Conservation (phyloP, 345 rosid species). For the Clarkia xantiana region DNA sequence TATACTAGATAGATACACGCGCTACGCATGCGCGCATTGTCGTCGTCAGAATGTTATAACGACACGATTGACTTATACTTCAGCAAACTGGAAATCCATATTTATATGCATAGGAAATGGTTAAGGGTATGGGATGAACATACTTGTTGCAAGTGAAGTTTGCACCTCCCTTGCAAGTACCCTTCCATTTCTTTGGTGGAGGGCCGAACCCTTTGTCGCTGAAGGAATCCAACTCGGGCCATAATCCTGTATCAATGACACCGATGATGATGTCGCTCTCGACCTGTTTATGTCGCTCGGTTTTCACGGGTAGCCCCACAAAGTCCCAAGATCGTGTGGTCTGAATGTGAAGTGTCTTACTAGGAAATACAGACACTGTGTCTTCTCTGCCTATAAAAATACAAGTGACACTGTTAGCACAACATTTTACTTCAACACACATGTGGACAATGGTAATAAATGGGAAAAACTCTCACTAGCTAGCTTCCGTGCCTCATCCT, state of each 20-base stretch:
- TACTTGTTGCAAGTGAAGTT: too few relatives aligned
- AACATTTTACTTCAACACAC: conserved; percentile 1
- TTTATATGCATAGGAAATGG: neutral
- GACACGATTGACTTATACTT: neutral
- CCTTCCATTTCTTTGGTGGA: too few relatives aligned
- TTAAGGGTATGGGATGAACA: too few relatives aligned
- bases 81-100: conserved; percentile 6
- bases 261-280: conserved; percentile 15
- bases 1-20: too few relatives aligned
- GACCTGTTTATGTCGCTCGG: neutral
- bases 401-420: too few relatives aligned
- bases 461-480: conserved; percentile 8
- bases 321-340: conserved; percentile 32
- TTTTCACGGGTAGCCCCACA: conserved; percentile 20
- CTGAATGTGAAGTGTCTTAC: too few relatives aligned
- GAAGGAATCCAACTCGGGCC: conserved; percentile 14
- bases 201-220: too few relatives aligned
- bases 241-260: conserved; percentile 16
- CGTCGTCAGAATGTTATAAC: too few relatives aligned
- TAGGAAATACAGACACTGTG: conserved; percentile 28
- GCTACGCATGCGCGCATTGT: too few relatives aligned
- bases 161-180: too few relatives aligned
- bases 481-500: conserved; percentile 10
- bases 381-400: conserved; percentile 16
- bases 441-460: neutral